Evolutionary conservation across 2,329 filamentous ascomycete genomes (phyloP).

Genomic region (Mycosphaerella sp.): DNA sequence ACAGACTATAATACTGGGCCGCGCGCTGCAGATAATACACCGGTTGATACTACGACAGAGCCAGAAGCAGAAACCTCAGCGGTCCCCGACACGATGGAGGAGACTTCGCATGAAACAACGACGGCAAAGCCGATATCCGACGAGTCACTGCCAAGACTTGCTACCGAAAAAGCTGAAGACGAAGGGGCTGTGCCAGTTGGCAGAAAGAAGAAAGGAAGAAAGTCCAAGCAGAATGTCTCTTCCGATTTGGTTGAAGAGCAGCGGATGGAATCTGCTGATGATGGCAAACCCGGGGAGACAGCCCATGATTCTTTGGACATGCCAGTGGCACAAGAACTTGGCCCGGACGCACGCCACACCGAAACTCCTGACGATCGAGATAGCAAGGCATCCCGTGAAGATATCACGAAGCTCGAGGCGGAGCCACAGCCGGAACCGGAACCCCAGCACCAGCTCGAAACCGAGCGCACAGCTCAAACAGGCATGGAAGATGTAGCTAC

Average conservation of each 20-base stretch:
- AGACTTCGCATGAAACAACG: neutral
- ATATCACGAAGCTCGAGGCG: neutral
- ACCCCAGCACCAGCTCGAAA: neutral
- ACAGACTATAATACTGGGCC: slow-evolving; percentile 5
- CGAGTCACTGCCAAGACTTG: neutral
- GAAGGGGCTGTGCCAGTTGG: neutral
- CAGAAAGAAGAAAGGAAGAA: slow-evolving; percentile 12
- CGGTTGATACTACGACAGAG: neutral
- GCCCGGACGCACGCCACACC: neutral
- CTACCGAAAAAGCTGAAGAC: slow-evolving; percentile 2
- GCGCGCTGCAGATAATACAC: neutral
- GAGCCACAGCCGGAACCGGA: neutral
- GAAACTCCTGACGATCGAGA: neutral
- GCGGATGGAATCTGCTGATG: neutral
- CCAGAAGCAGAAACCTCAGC: neutral
- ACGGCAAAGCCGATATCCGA: neutral
- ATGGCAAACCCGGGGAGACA: neutral
- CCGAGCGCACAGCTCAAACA: neutral
- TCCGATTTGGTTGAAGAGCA: neutral
- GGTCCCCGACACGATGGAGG: neutral
- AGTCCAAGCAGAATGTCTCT: slow-evolving; percentile 31
- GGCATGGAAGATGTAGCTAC: neutral
- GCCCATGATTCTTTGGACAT: neutral
- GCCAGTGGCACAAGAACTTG: neutral
- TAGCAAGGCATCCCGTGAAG: neutral